Conservation (phyloP, 805 yeast species). For the Schizosaccharomyces osmophilus region DNA sequence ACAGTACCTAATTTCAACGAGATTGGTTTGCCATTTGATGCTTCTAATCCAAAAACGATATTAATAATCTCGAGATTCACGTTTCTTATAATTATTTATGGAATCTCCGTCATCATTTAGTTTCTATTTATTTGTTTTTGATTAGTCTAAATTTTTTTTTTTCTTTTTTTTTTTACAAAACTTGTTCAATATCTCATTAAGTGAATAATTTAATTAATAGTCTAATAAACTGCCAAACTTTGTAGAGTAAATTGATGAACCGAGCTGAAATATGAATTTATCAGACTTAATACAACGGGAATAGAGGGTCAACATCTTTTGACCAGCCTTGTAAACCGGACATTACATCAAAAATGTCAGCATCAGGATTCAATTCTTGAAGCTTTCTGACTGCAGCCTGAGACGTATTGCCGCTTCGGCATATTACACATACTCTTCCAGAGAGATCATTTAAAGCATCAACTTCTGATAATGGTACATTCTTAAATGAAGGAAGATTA, state of each 20-base stretch:
- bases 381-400: constrained; percentile 43
- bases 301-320: constrained; percentile 26
- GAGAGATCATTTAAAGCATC: constrained; percentile 6
- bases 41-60: too few relatives aligned
- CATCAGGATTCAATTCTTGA: constrained; percentile 22
- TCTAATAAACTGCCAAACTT: not conserved
- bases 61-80: too few relatives aligned
- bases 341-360: constrained; percentile 31
- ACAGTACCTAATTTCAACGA: too few relatives aligned
- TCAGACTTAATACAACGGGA: constrained; percentile 34
- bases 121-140: not conserved
- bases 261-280: not conserved
- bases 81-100: too few relatives aligned
- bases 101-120: too few relatives aligned
- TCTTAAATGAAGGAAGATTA: constrained; percentile 31
- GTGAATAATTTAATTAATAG: not conserved
- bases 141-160: not conserved
- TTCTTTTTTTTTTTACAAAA: too few relatives aligned
- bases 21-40: too few relatives aligned
- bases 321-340: constrained; percentile 67
- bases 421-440: constrained; percentile 32
- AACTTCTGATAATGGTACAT: constrained; percentile 26
- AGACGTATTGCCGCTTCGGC: constrained; percentile 82
- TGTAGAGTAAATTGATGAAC: not conserved
- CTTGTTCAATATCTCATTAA: not conserved